Evolutionary conservation across 352 stramenopile species (phyloP), one percentile per base, ranked within the genome.

Genomic region (Pseudoperonospora humuli): DNA sequence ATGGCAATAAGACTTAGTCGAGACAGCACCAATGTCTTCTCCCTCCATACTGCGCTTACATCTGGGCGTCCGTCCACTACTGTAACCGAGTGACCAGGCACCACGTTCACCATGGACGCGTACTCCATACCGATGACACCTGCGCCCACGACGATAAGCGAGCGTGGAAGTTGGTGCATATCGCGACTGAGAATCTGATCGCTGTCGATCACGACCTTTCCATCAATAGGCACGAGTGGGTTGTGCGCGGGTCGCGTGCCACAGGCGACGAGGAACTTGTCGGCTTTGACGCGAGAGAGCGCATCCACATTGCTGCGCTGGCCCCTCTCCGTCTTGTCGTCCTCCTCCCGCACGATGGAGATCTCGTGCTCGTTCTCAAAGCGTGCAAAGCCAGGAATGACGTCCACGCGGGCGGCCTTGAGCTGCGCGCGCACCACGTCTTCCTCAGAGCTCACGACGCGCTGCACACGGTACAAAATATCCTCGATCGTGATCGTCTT

Each of bases 101-200:
- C 58, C 25, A 95, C 77, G 48, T 90, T 94, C 19, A 95, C 61
- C 82, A 95, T 95, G 33, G 75, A 89, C 13, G 84, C 84, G 63
- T 95, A 95, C 57, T 95, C 84, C 67, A 95, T 95, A 50, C 84
- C 84, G 26, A 95, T 92, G 34, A 95, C 84, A 6, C 84, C 84
- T 2, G 84, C 84, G 20, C 84, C 84, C 8, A 89, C 59, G 17
- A 92, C 79, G 32, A 92, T 87, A 33, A 87, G 71, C 44, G 72
- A 86, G 43, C 73, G 74, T 15, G 79, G 79, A 27, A 89, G 47
- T 24, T 80, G 58, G 31, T 69, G 61, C 50, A 86, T 87, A 50
- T 75, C 50, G 18, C 70, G 67, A 36, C 64, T 75, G 11, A 92
- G 47, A 40, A 92, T 89, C 61, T 89, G 75, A 52, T 92, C 79